A percentile compares a stretch with the other conserved stretches of the same genome.
phyloP scores from a whole-genome alignment of 2,329 filamentous ascomycete species.

The Hypoxylon sp. region DNA sequence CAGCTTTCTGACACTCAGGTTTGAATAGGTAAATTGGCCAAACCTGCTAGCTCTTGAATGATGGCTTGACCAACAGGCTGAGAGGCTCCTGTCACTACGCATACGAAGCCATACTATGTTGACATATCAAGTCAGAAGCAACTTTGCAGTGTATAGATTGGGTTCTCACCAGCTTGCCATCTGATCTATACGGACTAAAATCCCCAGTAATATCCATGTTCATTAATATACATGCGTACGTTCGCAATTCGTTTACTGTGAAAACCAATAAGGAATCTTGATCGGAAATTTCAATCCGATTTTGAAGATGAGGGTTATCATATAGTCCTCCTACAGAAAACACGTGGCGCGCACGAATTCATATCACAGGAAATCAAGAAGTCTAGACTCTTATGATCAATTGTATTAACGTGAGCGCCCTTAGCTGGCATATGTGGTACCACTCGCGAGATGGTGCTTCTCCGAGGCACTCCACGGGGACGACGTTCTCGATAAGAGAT shows the following conservation, averaged over 20 bases:
- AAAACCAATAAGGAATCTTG: not conserved
- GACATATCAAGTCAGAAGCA: constrained; percentile 9
- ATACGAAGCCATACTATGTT: constrained; percentile 74
- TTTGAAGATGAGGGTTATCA: not conserved
- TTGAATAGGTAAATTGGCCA: constrained; percentile 2
- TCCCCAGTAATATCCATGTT: constrained; percentile 45
- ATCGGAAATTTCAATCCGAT: not conserved
- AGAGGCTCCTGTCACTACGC: constrained; percentile 73
- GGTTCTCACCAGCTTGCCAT: constrained; percentile 50
- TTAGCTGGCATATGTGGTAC: constrained; percentile 9
- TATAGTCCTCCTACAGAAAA: not conserved
- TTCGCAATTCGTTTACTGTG: not conserved
- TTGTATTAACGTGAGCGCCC: constrained; percentile 7
- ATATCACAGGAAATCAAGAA: not conserved
- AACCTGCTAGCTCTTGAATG: constrained; percentile 71
- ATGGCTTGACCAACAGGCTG: constrained; percentile 74
- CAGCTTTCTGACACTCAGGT: constrained; percentile 25
- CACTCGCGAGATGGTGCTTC: constrained; percentile 34
- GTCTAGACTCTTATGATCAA: not conserved
- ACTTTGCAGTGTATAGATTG: not conserved
- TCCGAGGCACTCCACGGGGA: constrained; percentile 42
- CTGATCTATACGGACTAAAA: constrained; percentile 45
- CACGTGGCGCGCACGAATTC: not conserved
- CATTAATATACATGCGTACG: not conserved
- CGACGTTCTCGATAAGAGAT: constrained; percentile 22